Conservation (phyloP, 2,329 filamentous ascomycete species). For the Cytospora paraplurivora region DNA sequence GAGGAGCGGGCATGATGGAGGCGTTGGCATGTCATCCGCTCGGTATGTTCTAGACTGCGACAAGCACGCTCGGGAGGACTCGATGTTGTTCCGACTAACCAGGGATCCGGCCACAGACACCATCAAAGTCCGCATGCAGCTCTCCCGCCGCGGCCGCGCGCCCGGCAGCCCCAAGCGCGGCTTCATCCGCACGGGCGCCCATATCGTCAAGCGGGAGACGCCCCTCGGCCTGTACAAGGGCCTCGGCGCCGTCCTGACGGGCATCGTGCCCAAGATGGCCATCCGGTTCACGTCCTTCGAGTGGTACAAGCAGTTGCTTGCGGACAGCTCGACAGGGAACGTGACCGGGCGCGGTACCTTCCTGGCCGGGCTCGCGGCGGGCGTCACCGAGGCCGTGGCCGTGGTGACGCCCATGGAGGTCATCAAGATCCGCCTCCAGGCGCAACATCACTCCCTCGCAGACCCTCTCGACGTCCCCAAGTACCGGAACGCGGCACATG, state of each 20-base stretch:
- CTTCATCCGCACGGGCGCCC: constrained; percentile 81
- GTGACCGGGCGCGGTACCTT: constrained; percentile 73
- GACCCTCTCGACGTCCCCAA: constrained; percentile 95
- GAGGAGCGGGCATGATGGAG: constrained; percentile 99
- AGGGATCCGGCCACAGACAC: constrained; percentile 61
- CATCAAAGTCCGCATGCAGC: constrained; percentile 99
- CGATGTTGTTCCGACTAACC: constrained; percentile 31
- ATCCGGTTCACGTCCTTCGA: constrained; percentile 99
- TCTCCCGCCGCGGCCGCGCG: constrained; percentile 79
- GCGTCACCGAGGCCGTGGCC: constrained; percentile 93
- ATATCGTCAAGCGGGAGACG: constrained; percentile 89
- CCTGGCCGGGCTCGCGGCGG: constrained; percentile 78
- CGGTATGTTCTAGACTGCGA: constrained; percentile 53
- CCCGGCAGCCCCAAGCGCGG: constrained; percentile 85
- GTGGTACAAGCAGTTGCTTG: constrained; percentile 83
- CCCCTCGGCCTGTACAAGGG: constrained; percentile 95
- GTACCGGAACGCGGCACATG: constrained; percentile 89
- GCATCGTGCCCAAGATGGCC: constrained; percentile 98
- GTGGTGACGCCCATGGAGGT: constrained; percentile 99
- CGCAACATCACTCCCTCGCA: constrained; percentile 96
- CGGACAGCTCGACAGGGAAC: constrained; percentile 65
- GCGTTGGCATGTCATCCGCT: constrained; percentile 93
- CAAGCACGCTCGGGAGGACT: background rate
- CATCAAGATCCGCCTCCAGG: constrained; percentile 96
- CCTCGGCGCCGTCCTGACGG: constrained; percentile 92